Evolutionary conservation across 2,329 filamentous ascomycete genomes (phyloP), one percentile per base, ranked within the genome.

Genomic region (Colletotrichum abscissum): DNA sequence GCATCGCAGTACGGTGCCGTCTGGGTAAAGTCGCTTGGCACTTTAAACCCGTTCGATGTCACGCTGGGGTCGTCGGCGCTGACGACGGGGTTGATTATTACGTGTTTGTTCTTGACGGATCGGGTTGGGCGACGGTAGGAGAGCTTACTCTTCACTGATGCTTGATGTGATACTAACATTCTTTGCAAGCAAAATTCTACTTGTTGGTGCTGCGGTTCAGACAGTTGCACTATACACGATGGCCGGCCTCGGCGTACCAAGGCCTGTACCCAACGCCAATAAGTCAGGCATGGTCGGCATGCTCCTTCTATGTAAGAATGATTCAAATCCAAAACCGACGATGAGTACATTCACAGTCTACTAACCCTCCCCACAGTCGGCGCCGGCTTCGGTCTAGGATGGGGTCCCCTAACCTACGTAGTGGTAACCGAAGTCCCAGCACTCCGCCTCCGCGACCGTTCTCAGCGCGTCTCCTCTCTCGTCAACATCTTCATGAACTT

Each of bases 361-460:
- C 38, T 42, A 1, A 42, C 2, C 16, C 16, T 42, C 2, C 3
- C 6, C 16, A 42, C 6, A 42, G 16, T 80, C 42, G 75, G 72
- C 35, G 72, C 80, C 54, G 80, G 80, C 22, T 82, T 80, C 72
- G 75, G 75, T 49, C 74, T 81, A 1, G 81, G 79, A 16, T 84
- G 81, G 80, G 82, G 79, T 1, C 82, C 82, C 2, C 63, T 81
- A 0, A 78, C 77, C 4, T 82, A 84, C 66, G 80, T 82, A 59
- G 76, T 84, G 54, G 77, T 79, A 1, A 79, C 82, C 4, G 83
- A 84, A 67, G 63, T 84, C 3, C 79, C 82, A 26, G 60, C 71
- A 4, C 62, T 66, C 46, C 63, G 71, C 24, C 67, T 73, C 7
- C 66, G 71, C 26, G 67, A 73, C 46, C 62, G 56, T 7, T 71